Evolutionary conservation across 2,329 filamentous ascomycete species (phyloP).

Genomic region (Cryphonectria nitschkei): DNA sequence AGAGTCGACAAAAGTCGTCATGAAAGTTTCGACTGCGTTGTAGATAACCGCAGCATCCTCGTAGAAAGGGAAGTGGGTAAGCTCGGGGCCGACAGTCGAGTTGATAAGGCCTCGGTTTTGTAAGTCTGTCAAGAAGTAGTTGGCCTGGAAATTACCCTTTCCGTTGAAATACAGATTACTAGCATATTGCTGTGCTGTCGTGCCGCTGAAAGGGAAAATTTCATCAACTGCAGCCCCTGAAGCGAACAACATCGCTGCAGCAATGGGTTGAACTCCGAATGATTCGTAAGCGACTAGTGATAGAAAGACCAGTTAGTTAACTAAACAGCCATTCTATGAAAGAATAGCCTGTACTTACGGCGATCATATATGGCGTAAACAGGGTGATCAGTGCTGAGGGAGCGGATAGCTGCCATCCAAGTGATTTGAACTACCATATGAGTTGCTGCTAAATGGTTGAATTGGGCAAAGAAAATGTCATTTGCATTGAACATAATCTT

Average conservation of each 20-base stretch:
- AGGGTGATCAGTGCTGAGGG: slow-evolving; percentile 50
- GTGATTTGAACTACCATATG: slow-evolving; percentile 49
- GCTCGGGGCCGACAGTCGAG: slow-evolving; percentile 38
- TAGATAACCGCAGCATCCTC: slow-evolving; percentile 46
- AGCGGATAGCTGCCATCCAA: slow-evolving; percentile 50
- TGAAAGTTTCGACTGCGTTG: slow-evolving; percentile 43
- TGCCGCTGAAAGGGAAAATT: slow-evolving; percentile 39
- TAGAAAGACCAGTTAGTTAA: slow-evolving; percentile 16
- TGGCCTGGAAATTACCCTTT: slow-evolving; percentile 40
- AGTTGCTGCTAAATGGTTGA: slow-evolving; percentile 47
- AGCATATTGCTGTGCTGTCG: slow-evolving; percentile 36
- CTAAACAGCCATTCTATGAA: background rate
- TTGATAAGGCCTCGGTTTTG: slow-evolving; percentile 46
- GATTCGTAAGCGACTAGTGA: slow-evolving; percentile 37
- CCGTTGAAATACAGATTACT: slow-evolving; percentile 36
- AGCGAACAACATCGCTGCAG: slow-evolving; percentile 35
- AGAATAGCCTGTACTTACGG: slow-evolving; percentile 33
- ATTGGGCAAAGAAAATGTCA: slow-evolving; percentile 50
- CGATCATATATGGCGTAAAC: slow-evolving; percentile 44
- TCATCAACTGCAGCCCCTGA: slow-evolving; percentile 38
- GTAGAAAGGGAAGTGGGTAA: slow-evolving; percentile 49
- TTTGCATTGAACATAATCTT: slow-evolving; percentile 55
- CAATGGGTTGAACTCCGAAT: slow-evolving; percentile 38
- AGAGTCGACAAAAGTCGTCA: slow-evolving; percentile 46
- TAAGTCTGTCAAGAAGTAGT: slow-evolving; percentile 46